These are phyloP conservation scores for Stramenopiles sp. DNA, from an alignment of 352 stramenopile species.

Conservation along the genomic window DNA sequence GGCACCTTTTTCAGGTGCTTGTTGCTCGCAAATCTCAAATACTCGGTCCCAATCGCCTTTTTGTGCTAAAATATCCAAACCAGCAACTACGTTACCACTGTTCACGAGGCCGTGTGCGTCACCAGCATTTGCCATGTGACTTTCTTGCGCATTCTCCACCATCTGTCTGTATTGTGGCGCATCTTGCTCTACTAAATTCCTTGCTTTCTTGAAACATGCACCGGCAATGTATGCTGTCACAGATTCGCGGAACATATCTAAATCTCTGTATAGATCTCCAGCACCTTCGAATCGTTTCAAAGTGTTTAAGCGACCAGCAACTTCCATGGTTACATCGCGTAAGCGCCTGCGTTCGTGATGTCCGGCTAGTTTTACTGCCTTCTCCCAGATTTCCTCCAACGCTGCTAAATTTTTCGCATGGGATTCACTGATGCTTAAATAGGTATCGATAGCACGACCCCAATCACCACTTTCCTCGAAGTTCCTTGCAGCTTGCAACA, in stretches of 20 bases:
- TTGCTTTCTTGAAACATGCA: slow-evolving; percentile 29
- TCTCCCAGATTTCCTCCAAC: slow-evolving; percentile 60
- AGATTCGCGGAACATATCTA: slow-evolving; percentile 68
- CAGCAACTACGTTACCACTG: slow-evolving; percentile 28
- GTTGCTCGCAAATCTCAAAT: slow-evolving; percentile 29
- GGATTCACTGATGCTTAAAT: slow-evolving; percentile 49
- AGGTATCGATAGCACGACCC: slow-evolving; percentile 66
- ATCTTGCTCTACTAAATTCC: slow-evolving; percentile 18
- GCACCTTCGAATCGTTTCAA: slow-evolving; percentile 59
- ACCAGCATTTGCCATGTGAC: slow-evolving; percentile 23
- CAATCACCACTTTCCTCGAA: slow-evolving; percentile 66
- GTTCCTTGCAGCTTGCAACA: slow-evolving; percentile 54
- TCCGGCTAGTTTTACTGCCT: slow-evolving; percentile 57
- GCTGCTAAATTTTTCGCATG: slow-evolving; percentile 17
- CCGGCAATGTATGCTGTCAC: slow-evolving; percentile 46
- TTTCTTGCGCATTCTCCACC: slow-evolving; percentile 22
- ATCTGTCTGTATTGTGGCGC: slow-evolving; percentile 25
- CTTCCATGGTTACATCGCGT: slow-evolving; percentile 60
- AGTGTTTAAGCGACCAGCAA: slow-evolving; percentile 47
- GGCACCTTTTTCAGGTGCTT: slow-evolving; percentile 18
- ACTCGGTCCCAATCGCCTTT: slow-evolving; percentile 75
- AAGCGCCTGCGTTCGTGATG: slow-evolving; percentile 60
- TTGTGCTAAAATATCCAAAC: slow-evolving; percentile 69
- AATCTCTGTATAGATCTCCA: slow-evolving; percentile 47
- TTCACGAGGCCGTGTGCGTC: slow-evolving; percentile 29